These are phyloP conservation scores for Penicillium verhagenii DNA, from an alignment of 495 filamentous ascomycete species.

Conservation along the genomic window DNA sequence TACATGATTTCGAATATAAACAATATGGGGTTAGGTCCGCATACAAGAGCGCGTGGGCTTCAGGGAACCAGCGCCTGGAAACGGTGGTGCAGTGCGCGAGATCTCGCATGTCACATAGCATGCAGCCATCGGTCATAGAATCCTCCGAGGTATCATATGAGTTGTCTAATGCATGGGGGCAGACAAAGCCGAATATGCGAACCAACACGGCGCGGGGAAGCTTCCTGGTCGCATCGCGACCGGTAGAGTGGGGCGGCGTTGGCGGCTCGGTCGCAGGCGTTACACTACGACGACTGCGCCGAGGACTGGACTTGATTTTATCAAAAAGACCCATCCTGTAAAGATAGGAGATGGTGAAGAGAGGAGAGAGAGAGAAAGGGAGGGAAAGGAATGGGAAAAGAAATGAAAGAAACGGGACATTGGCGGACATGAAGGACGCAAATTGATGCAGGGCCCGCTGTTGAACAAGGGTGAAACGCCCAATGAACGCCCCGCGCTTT, in stretches of 20 bases:
- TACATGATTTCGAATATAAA: not conserved
- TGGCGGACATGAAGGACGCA: not conserved
- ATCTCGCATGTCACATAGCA: slow-evolving; percentile 94
- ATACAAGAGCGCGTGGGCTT: slow-evolving; percentile 55
- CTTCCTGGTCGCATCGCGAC: slow-evolving; percentile 45
- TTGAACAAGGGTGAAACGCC: slow-evolving; percentile 23
- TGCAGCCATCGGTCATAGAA: slow-evolving; percentile 81
- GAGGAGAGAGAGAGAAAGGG: not conserved
- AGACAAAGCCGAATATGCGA: slow-evolving; percentile 76
- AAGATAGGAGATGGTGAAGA: not conserved
- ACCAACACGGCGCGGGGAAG: slow-evolving; percentile 65
- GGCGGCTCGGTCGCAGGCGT: slow-evolving; percentile 21
- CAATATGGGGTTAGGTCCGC: not conserved
- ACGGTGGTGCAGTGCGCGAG: slow-evolving; percentile 75
- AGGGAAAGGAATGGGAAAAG: not conserved
- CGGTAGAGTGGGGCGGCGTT: slow-evolving; percentile 22
- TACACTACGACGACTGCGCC: slow-evolving; percentile 29
- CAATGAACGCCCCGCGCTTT: slow-evolving; percentile 4
- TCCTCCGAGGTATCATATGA: slow-evolving; percentile 80
- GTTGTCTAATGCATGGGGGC: slow-evolving; percentile 76
- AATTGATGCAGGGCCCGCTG: slow-evolving; percentile 15
- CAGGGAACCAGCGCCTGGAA: slow-evolving; percentile 68
- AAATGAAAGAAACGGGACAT: not conserved
- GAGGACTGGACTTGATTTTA: slow-evolving; percentile 34
- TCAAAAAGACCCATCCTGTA: slow-evolving; percentile 39